Percentiles rank a stretch among this genome's conserved stretches.
Conservation (phyloP, 192 early-diverging fungal species). For the Spizellomyces sp. region DNA sequence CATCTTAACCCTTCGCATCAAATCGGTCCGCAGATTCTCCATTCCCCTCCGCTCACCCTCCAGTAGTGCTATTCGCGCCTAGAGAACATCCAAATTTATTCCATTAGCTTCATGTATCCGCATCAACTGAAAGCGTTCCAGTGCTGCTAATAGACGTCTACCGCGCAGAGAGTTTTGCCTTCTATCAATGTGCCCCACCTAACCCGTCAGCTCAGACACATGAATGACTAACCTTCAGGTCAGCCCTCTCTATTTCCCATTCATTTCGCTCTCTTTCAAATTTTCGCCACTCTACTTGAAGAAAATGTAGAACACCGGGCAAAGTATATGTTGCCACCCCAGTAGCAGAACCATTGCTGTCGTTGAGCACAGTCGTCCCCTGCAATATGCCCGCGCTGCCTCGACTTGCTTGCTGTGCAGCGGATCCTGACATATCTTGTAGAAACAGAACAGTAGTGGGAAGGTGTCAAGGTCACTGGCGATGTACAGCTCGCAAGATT, state of each 20-base stretch:
- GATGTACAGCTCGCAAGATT: no score
- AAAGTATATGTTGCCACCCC: conserved; percentile 17
- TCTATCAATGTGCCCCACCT: neutral
- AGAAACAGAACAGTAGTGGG: no score
- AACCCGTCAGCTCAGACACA: neutral
- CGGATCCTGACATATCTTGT: no score
- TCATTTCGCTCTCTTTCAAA: conserved; percentile 85
- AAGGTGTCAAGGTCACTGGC: no score
- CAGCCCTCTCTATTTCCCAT: conserved; percentile 80
- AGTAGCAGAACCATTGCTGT: neutral
- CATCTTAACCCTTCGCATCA: conserved; percentile 82
- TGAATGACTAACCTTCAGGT: conserved; percentile 64
- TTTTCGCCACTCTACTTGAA: conserved; percentile 80
- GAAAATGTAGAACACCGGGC: conserved; percentile 73
- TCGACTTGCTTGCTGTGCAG: no score
- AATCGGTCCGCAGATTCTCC: conserved; percentile 73
- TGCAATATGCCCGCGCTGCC: no score
- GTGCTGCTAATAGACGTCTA: no score
- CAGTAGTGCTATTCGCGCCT: conserved; percentile 76
- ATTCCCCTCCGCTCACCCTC: conserved; percentile 77
- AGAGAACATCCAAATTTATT: neutral
- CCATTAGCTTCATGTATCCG: no score
- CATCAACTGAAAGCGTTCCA: no score
- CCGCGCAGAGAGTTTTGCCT: neutral
- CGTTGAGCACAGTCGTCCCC: no score